Evolutionary conservation across 208 protist genomes (phyloP), one percentile per base, ranked within the genome.

Genomic region (Wallacemonas sp.): DNA sequence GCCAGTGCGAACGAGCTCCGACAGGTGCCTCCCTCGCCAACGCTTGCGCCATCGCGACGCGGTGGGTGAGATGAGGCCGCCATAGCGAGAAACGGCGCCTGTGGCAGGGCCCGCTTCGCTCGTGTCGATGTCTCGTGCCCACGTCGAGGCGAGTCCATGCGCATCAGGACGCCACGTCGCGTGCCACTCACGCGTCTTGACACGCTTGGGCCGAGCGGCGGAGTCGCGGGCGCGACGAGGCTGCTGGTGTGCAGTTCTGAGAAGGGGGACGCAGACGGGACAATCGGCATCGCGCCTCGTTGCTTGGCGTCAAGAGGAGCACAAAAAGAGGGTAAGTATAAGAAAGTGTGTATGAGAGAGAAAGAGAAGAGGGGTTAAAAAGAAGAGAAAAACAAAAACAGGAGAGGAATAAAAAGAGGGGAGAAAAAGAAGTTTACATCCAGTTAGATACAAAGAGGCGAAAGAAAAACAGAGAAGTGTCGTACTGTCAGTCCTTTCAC

Each of bases 301-400:
- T n/a, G n/a, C n/a, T n/a, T n/a, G n/a, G n/a, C n/a, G n/a, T n/a
- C n/a, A n/a, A n/a, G n/a, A n/a, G n/a, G n/a, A n/a, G n/a, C n/a
- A n/a, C n/a, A n/a, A n/a, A n/a, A n/a, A n/a, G n/a, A n/a, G n/a
- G n/a, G n/a, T n/a, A n/a, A n/a, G n/a, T n/a, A n/a, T n/a, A n/a
- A 9, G n/a, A 6, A 14, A 60, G 47, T 11, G 1, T 2, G 45
- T 46, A 61, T 30, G 6, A 54, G 62, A 38, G 66, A 63, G 41
- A 67, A 21, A 27, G 65, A 41, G 15, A 38, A n/a, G 30, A 33
- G 61, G 38, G 53, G 27, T 26, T n/a, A n/a, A 59, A 69, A 14
- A 38, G 30, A 15, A 44, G 34, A 34, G 21, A 65, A 34, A 58
- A 41, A 53, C 47, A n/a, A 59, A 59, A 30, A 11, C 44, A 53